Evolutionary conservation across 1,139 yeast genomes (phyloP).

Genomic region (Kazachstania sp.): DNA sequence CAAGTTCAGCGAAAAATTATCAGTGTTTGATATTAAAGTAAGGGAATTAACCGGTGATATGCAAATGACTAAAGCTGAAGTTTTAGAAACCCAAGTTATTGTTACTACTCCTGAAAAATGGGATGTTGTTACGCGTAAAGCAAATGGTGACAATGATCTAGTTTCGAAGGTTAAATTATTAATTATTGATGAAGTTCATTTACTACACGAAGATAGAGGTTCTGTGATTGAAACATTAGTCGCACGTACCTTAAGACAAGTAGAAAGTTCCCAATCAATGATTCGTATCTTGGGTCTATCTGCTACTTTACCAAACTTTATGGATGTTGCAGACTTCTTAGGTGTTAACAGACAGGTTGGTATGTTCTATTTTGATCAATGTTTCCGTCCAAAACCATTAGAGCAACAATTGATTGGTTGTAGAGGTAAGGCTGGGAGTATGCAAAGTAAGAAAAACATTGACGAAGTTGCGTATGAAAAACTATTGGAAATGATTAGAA

Average conservation of each 20-base stretch:
- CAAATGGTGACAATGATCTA: conserved; percentile 70
- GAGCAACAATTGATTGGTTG: conserved; percentile 86
- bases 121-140: conserved; percentile 95
- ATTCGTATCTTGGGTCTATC: conserved; percentile 94
- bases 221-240: conserved; percentile 94
- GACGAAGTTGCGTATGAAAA: conserved; percentile 75
- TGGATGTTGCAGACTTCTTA: conserved; percentile 91
- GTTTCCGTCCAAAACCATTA: conserved; percentile 90
- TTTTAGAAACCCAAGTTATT: conserved; percentile 75
- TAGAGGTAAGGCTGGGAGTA: conserved; percentile 71
- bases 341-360: conserved; percentile 88
- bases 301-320: conserved; percentile 88
- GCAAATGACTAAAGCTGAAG: conserved; percentile 82
- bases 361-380: conserved; percentile 87
- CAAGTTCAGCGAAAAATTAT: conserved; percentile 67
- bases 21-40: conserved; percentile 79
- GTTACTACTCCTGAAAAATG: conserved; percentile 98
- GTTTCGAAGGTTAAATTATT: conserved; percentile 77
- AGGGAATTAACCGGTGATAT: conserved; percentile 94
- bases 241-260: conserved; percentile 90
- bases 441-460: conserved; percentile 64
- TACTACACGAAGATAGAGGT: conserved; percentile 95
- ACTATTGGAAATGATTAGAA: conserved; percentile 52
- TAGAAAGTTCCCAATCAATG: conserved; percentile 88
- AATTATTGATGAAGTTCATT: conserved; percentile 93